A percentile compares a stretch with the other conserved stretches of the same genome.
Conservation (phyloP, 2,329 filamentous ascomycete species). For the Orbilia oligospora region DNA sequence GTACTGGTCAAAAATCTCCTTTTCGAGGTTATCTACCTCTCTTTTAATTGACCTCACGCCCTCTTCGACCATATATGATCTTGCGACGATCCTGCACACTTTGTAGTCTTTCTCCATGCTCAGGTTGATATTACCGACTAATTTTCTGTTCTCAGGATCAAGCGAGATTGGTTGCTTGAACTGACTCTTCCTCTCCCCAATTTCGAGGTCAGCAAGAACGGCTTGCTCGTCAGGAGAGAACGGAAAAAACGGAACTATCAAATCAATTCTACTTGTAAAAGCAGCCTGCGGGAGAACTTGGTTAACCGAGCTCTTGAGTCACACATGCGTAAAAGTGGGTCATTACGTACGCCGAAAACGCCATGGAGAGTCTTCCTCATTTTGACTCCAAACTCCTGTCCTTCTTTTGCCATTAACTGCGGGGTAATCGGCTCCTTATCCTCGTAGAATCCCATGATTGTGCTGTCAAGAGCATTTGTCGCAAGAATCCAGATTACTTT, state of each 20-base stretch:
- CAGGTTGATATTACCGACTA: constrained; percentile 24
- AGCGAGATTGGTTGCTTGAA: constrained; percentile 18
- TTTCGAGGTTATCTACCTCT: constrained; percentile 10
- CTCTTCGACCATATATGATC: constrained; percentile 12
- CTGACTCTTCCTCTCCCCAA: constrained; percentile 5
- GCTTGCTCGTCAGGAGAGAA: constrained; percentile 68
- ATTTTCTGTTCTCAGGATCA: not conserved
- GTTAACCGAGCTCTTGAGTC: constrained; percentile 3
- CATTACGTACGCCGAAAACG: constrained; percentile 62
- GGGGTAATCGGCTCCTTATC: constrained; percentile 62
- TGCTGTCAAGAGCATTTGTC: constrained; percentile 68
- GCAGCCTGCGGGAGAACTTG: constrained; percentile 64
- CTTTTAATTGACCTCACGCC: constrained; percentile 16
- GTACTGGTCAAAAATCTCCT: not conserved
- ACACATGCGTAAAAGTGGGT: constrained; percentile 9
- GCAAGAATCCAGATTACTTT: constrained; percentile 71
- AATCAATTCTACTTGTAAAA: constrained; percentile 68
- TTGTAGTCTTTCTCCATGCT: constrained; percentile 14
- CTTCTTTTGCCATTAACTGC: constrained; percentile 60
- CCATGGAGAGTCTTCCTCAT: constrained; percentile 63
- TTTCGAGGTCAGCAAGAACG: constrained; percentile 67
- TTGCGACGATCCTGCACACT: constrained; percentile 1
- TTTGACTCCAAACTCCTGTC: constrained; percentile 61
- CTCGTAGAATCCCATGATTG: constrained; percentile 68
- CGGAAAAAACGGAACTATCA: constrained; percentile 68